Conservation (phyloP, 495 filamentous ascomycete genomes). For the Podospora comata region DNA sequence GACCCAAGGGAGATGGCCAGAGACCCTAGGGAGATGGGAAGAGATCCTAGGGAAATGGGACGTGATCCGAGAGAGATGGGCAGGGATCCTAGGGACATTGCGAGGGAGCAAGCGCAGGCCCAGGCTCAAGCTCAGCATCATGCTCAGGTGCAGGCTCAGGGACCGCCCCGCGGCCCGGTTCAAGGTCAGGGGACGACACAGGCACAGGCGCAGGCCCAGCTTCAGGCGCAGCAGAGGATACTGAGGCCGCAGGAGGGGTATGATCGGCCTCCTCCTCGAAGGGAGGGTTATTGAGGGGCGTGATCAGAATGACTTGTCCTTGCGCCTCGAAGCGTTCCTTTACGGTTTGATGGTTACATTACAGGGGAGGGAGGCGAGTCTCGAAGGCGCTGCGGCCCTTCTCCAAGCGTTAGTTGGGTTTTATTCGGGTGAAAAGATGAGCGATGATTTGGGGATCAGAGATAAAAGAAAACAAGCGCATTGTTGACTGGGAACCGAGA, state of each 20-base stretch:
- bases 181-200: neutral
- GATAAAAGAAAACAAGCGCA: too few species aligned
- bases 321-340: too few species aligned
- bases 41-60: constrained; percentile 19
- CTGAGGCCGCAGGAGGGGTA: constrained; percentile 35
- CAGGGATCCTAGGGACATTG: constrained; percentile 7
- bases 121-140: neutral
- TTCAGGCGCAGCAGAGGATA: constrained; percentile 6
- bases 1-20: constrained; percentile 17
- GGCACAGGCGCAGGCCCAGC: neutral
- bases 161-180: neutral
- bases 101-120: neutral
- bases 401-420: too few species aligned
- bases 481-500: neutral
- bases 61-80: neutral
- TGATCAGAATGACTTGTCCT: neutral
- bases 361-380: too few species aligned
- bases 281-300: neutral
- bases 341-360: too few species aligned
- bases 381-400: too few species aligned
- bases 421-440: too few species aligned
- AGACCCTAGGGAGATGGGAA: constrained; percentile 19
- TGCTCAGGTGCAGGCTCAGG: neutral
- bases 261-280: constrained; percentile 12
- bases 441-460: too few species aligned